These are phyloP conservation scores for Rubia peregrina DNA, from an alignment of 305 asterid genomes.

Conservation along the genomic window DNA sequence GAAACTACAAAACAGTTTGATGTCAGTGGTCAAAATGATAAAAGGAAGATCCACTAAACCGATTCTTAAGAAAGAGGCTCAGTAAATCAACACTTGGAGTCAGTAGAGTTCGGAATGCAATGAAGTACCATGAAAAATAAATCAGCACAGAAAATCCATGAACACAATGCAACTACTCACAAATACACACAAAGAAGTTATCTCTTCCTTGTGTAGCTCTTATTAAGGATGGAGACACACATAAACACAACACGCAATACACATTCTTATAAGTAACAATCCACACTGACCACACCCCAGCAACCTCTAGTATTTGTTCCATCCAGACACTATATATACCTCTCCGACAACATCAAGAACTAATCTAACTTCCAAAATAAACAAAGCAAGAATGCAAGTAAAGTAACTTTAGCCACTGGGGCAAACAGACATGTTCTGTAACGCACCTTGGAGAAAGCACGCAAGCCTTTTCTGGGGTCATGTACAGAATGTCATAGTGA, in stretches of 20 bases:
- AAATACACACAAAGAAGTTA: neutral
- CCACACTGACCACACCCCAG: neutral
- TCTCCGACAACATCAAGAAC: neutral
- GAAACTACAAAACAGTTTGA: slow-evolving; percentile 51
- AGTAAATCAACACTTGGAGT: neutral
- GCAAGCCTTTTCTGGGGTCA: slow-evolving; percentile 90
- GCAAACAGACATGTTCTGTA: neutral
- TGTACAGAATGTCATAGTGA: slow-evolving; percentile 53
- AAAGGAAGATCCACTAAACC: neutral
- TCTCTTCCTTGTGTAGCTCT: neutral
- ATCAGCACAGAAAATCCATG: neutral
- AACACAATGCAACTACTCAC: neutral
- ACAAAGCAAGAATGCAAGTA: neutral
- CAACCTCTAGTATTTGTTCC: neutral
- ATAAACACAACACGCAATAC: neutral
- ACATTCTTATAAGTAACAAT: neutral
- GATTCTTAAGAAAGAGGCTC: neutral
- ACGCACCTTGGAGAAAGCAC: slow-evolving; percentile 49
- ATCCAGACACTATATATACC: neutral
- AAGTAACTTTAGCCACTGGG: neutral
- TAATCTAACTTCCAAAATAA: neutral
- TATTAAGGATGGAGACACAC: neutral
- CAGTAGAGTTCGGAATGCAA: neutral
- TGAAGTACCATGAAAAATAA: neutral
- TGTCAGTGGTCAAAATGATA: neutral